phyloP scores from a whole-genome alignment of 2,329 filamentous ascomycete species.

The Aspergillus amoenus region DNA sequence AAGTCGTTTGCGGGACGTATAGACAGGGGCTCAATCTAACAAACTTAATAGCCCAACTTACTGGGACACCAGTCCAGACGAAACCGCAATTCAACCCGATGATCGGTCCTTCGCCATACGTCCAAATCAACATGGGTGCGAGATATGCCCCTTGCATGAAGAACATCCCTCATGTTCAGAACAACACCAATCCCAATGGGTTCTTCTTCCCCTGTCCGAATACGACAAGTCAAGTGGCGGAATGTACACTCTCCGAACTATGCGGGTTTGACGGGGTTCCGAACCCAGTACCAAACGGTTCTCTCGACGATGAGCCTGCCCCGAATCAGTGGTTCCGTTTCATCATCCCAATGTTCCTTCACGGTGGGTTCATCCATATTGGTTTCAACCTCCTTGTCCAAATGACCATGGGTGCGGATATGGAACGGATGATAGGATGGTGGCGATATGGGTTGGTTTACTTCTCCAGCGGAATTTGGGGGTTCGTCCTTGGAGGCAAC shows the following conservation, averaged over 20 bases:
- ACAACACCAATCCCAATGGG: conserved; percentile 25
- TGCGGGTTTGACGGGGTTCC: conserved; percentile 81
- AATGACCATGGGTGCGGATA: conserved; percentile 83
- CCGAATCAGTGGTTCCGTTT: conserved; percentile 98
- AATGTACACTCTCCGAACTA: conserved; percentile 73
- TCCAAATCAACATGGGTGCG: conserved; percentile 96
- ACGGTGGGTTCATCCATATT: conserved; percentile 91
- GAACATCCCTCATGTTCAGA: conserved; percentile 52
- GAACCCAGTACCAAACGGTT: conserved; percentile 56
- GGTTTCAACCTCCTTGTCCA: conserved; percentile 93
- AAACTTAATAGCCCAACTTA: conserved; percentile 61
- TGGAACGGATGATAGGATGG: conserved; percentile 86
- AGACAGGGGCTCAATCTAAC: neutral
- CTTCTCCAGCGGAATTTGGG: conserved; percentile 87
- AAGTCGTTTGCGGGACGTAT: conserved; percentile 34
- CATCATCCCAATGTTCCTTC: conserved; percentile 92
- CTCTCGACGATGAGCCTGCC: conserved; percentile 57
- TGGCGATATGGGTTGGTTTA: conserved; percentile 90
- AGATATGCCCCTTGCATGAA: conserved; percentile 95
- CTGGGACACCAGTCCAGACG: conserved; percentile 67
- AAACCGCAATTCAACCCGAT: conserved; percentile 91
- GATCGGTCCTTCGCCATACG: conserved; percentile 88
- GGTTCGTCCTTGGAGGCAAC: conserved; percentile 92
- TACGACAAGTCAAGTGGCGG: conserved; percentile 60
- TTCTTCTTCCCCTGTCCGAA: conserved; percentile 76